phyloP scores from a whole-genome alignment of 1,139 yeast genomes.

The Protomyces pachydermus region DNA sequence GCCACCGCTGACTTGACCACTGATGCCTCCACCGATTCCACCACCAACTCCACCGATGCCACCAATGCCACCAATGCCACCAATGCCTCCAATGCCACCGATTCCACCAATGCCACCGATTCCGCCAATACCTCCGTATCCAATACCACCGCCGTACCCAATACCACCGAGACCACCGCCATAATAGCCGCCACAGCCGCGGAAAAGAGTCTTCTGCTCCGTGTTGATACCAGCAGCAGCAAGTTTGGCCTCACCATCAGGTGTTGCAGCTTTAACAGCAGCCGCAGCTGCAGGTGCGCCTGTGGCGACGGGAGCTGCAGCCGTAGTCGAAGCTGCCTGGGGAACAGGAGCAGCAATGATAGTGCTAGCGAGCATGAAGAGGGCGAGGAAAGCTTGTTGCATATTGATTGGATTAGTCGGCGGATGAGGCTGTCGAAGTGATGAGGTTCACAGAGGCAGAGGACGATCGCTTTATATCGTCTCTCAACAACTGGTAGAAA shows the following conservation, averaged over 20 bases:
- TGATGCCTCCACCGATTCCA: background rate
- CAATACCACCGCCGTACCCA: constrained; percentile 1
- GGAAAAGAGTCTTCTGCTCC: background rate
- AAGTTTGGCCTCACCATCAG: background rate
- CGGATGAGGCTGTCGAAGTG: background rate
- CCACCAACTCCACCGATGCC: background rate
- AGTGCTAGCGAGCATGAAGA: background rate
- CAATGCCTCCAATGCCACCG: constrained; percentile 4
- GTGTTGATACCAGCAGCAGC: background rate
- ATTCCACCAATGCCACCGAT: constrained; percentile 1
- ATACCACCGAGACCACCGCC: constrained; percentile 2
- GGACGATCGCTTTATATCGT: no score
- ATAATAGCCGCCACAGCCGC: background rate
- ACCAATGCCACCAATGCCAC: background rate
- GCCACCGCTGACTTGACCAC: background rate
- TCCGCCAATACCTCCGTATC: constrained; percentile 1
- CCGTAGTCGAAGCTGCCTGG: background rate
- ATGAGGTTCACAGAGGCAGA: no score
- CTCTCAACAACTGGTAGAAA: no score
- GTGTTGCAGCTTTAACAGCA: background rate
- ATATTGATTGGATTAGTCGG: background rate
- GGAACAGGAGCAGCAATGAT: background rate
- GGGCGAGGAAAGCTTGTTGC: background rate
- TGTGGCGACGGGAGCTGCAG: background rate
- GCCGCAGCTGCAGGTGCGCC: background rate